Evolutionary conservation across 805 yeast genomes (phyloP), one percentile per base, ranked within the genome.

Genomic region (Starmerella etchellsii): DNA sequence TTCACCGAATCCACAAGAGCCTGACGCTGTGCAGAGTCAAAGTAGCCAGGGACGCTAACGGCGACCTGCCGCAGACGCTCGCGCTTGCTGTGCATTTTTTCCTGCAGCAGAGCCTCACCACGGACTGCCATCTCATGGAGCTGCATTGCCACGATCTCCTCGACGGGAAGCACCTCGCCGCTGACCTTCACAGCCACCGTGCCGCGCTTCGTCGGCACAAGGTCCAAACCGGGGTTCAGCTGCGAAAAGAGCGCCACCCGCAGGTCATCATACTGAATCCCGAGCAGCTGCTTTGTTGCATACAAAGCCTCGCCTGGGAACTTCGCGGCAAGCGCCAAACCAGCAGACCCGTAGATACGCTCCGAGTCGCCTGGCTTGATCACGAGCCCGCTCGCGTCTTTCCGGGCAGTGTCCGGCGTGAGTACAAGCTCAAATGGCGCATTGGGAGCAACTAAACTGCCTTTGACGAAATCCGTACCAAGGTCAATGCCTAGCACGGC

Each of bases 361-460:
- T 68, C 76, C 23, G 65, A 64, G 5, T 62, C 49, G 11, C 16
- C 34, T 41, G 58, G 49, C 24, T 63, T 52, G 45, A 87, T 66
- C 1, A 81, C 77, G 11, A 91, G 52, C 1, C 93, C 95, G 3
- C 87, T 71, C 4, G 77, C 66, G 53, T 88, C 97, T 58, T 91
- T 91, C 43, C 98, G 70, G 61, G 85, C 83, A 2, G 95, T 79
- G 54, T 91, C 97, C 21, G 83, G 78, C 3, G 96, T 83, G 46
- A 91, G 65, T 13, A 91, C 78, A 31, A 91, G 71, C 54, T 91
- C 97, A 56, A 87, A 77, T 14, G 85, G 80, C 18, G 84, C 76
- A 11, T 85, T 83, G 0, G 96, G 96, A 0, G 95, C 95, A 31
- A 91, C 81, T 34, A 91, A 66, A 37, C 78, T 82, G 2, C 94